Evolutionary conservation across 2,329 filamentous ascomycete species (phyloP).

Genomic region (Daldinia sp.): DNA sequence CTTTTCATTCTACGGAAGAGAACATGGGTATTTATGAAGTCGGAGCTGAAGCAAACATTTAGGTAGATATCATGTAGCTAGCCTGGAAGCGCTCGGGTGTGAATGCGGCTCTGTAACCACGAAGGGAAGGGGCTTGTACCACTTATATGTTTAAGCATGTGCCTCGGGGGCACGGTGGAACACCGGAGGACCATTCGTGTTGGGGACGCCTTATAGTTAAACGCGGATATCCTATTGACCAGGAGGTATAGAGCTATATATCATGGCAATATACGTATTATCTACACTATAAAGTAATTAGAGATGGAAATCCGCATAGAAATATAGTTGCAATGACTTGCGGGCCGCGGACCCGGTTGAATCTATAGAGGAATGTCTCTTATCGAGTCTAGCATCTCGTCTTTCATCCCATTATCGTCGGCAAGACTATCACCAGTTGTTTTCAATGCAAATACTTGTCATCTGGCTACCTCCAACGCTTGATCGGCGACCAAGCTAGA

Average conservation of each 20-base stretch:
- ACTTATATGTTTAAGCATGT: slow-evolving; percentile 11
- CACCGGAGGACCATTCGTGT: background rate
- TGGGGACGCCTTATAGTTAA: background rate
- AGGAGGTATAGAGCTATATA: too few species aligned
- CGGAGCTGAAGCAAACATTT: background rate
- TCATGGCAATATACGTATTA: too few species aligned
- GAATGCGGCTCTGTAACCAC: slow-evolving; percentile 19
- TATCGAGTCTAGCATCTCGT: background rate
- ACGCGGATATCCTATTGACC: background rate
- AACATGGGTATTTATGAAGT: background rate
- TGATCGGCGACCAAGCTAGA: slow-evolving; percentile 26
- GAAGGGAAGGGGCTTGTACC: slow-evolving; percentile 3
- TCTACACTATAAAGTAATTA: background rate
- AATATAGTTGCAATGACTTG: background rate
- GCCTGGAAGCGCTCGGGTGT: background rate
- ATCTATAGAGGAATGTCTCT: background rate
- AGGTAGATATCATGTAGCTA: background rate
- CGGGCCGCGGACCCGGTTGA: slow-evolving; percentile 28
- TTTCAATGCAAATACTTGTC: slow-evolving; percentile 18
- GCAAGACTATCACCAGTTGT: slow-evolving; percentile 1
- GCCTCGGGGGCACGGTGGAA: background rate
- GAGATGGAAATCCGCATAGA: background rate
- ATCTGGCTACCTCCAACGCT: slow-evolving; percentile 28
- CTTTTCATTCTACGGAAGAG: background rate
- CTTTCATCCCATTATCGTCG: slow-evolving; percentile 18